A percentile compares a stretch with the other conserved stretches of the same genome.
These are phyloP conservation scores for Fusarium austroafricanum DNA, from an alignment of 2,329 filamentous ascomycete species.

Conservation along the genomic window DNA sequence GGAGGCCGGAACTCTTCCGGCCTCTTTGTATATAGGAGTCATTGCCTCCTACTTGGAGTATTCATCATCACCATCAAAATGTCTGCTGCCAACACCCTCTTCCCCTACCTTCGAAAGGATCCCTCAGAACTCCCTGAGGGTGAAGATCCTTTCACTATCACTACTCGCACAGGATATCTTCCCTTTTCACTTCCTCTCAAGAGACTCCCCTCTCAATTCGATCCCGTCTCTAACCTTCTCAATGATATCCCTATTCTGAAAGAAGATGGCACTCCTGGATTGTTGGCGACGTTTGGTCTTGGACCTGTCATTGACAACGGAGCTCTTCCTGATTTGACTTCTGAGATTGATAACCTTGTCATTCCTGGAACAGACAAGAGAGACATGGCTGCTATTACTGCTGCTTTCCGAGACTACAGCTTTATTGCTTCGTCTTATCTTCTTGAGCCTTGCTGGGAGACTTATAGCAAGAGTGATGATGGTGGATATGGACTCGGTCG, in stretches of 20 bases:
- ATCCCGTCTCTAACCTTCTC: conserved; percentile 31
- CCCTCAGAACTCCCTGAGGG: conserved; percentile 32
- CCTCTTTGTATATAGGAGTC: conserved; percentile 37
- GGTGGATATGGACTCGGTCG: conserved; percentile 31
- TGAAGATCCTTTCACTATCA: conserved; percentile 37
- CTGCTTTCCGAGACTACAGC: conserved; percentile 35
- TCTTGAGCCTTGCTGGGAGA: conserved; percentile 36
- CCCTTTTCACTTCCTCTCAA: conserved; percentile 30
- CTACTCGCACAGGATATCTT: conserved; percentile 34
- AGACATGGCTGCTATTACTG: conserved; percentile 36
- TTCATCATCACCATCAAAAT: conserved; percentile 18
- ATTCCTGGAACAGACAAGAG: conserved; percentile 25
- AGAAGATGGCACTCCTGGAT: conserved; percentile 26
- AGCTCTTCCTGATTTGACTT: conserved; percentile 30
- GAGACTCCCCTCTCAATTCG: conserved; percentile 34
- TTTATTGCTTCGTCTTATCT: conserved; percentile 36
- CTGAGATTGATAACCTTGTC: conserved; percentile 34
- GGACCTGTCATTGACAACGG: conserved; percentile 32
- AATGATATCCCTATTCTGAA: conserved; percentile 37
- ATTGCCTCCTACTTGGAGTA: background rate
- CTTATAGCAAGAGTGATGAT: conserved; percentile 25
- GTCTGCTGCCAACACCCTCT: conserved; percentile 37
- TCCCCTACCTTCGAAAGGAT: conserved; percentile 35
- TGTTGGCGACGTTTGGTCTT: conserved; percentile 31
- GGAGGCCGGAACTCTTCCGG: conserved; percentile 34